A percentile compares a stretch with the other conserved stretches of the same genome.
Conservation (phyloP, 805 yeast species). For the Starmerella vaccinii region DNA sequence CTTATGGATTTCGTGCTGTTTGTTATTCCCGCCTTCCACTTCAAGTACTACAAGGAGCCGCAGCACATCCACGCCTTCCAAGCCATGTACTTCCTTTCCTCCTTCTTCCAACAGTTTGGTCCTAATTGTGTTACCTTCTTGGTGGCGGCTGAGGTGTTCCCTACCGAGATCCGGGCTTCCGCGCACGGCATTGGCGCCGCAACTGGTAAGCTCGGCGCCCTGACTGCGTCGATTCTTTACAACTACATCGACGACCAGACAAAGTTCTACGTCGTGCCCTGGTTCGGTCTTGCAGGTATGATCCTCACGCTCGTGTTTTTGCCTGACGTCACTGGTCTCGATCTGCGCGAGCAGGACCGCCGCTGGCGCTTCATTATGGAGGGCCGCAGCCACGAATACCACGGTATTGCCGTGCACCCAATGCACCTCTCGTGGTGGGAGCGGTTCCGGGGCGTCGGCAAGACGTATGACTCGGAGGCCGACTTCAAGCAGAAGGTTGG, state of each 20-base stretch:
- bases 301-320: constrained; percentile 29
- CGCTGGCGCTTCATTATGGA: constrained; percentile 31
- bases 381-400: constrained; percentile 33
- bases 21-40: constrained; percentile 50
- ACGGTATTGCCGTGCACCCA: constrained; percentile 34
- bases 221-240: constrained; percentile 40
- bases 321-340: constrained; percentile 35
- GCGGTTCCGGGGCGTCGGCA: constrained; percentile 29
- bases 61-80: constrained; percentile 34
- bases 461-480: constrained; percentile 33
- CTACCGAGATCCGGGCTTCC: constrained; percentile 54
- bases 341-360: constrained; percentile 33
- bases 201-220: constrained; percentile 54
- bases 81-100: constrained; percentile 49
- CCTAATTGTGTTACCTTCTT: constrained; percentile 56
- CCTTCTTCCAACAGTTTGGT: constrained; percentile 58
- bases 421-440: constrained; percentile 33
- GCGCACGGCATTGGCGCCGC: constrained; percentile 63
- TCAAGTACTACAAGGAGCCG: constrained; percentile 36
- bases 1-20: constrained; percentile 44
- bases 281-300: constrained; percentile 35
- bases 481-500: constrained; percentile 34
- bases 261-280: constrained; percentile 33
- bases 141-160: constrained; percentile 56
- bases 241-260: constrained; percentile 31